Evolutionary conservation across 768 basidiomycete genomes (phyloP).

Genomic region (Trametes cingulata): DNA sequence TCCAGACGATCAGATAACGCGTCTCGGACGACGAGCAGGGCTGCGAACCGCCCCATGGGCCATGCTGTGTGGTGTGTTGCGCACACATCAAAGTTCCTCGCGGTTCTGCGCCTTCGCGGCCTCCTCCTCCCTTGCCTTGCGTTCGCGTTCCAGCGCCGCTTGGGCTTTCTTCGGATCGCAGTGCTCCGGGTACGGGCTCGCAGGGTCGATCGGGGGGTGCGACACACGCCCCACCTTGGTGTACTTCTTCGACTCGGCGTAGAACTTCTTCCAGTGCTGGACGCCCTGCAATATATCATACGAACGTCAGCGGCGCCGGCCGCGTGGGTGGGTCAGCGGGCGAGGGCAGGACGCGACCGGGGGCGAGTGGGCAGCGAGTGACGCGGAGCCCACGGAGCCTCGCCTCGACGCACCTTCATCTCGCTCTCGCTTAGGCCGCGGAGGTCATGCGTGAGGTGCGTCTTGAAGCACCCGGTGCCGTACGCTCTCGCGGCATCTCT

Average conservation of each 20-base stretch:
- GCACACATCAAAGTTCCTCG: constrained; percentile 15
- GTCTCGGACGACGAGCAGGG: not conserved
- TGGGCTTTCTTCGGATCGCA: constrained; percentile 65
- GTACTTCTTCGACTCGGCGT: constrained; percentile 79
- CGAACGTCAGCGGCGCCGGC: not conserved
- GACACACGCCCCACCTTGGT: constrained; percentile 72
- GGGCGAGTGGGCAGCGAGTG: not conserved
- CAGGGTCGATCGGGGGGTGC: constrained; percentile 76
- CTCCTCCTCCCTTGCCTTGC: constrained; percentile 25
- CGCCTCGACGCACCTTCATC: constrained; percentile 52
- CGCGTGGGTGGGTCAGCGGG: not conserved
- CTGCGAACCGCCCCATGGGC: too few species aligned
- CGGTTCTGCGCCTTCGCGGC: constrained; percentile 26
- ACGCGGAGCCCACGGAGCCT: not conserved
- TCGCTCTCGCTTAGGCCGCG: constrained; percentile 78
- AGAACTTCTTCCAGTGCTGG: constrained; percentile 90
- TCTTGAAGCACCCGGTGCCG: constrained; percentile 90
- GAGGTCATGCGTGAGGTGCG: constrained; percentile 88
- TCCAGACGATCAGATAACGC: constrained; percentile 12
- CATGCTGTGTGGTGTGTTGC: not conserved
- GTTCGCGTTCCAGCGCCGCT: constrained; percentile 15
- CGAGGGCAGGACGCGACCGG: not conserved
- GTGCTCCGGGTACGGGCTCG: constrained; percentile 70
- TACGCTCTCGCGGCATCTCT: constrained; percentile 90
- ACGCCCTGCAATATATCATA: constrained; percentile 54